phyloP scores from a whole-genome alignment of 2,329 filamentous ascomycete genomes.

The Ophiostoma novo-ulmi region DNA sequence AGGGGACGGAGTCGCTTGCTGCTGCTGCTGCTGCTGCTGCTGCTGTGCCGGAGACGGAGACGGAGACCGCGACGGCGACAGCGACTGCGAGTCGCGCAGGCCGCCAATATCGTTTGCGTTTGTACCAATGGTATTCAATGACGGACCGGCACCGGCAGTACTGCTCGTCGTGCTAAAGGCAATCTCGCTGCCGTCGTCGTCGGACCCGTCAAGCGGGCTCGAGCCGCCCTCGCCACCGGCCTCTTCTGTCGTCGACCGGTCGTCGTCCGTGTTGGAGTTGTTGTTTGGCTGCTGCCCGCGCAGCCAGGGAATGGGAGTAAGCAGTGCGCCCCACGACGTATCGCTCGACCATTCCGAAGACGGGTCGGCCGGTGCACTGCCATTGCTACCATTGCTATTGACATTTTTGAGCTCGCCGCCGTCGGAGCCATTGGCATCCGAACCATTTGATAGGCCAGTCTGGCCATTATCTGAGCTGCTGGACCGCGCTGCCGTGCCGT shows the following conservation, averaged over 20 bases:
- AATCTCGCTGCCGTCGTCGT: constrained; percentile 22
- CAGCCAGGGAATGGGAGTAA: constrained; percentile 94
- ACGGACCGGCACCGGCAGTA: constrained; percentile 23
- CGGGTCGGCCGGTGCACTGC: constrained; percentile 38
- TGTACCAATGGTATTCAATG: no score
- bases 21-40: neutral
- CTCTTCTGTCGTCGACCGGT: constrained; percentile 13
- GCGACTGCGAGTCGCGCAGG: neutral
- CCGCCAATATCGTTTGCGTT: neutral
- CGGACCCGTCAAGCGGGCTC: constrained; percentile 25
- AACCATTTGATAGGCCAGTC: constrained; percentile 25
- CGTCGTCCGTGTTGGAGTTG: constrained; percentile 21
- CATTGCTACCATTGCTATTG: neutral
- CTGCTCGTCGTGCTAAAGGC: constrained; percentile 22
- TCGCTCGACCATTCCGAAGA: constrained; percentile 57
- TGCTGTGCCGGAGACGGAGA: constrained; percentile 15
- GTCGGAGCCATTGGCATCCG: constrained; percentile 29
- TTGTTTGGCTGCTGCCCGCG: constrained; percentile 34
- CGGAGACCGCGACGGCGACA: neutral
- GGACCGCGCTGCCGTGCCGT: neutral
- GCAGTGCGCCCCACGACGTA: constrained; percentile 78
- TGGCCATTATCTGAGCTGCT: neutral
- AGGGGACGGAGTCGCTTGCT: neutral
- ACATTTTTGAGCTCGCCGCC: neutral
- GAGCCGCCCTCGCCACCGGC: constrained; percentile 19